phyloP scores from a whole-genome alignment of 148 eudicot species.

The Chenopodium album region DNA sequence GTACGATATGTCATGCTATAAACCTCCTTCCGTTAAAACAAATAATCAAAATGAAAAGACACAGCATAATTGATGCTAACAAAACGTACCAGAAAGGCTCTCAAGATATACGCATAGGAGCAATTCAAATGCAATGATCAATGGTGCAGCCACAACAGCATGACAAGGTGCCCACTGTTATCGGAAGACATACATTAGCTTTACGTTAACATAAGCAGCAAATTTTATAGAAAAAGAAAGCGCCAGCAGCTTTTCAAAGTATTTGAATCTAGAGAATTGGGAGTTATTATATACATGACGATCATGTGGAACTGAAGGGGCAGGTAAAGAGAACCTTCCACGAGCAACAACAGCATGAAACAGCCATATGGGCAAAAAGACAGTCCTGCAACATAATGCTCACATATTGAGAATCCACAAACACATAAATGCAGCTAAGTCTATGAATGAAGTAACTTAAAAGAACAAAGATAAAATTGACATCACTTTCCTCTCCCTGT shows the following conservation, averaged over 20 bases:
- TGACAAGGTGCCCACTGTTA: constrained; percentile 98
- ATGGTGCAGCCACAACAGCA: constrained; percentile 84
- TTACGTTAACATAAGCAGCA: background rate
- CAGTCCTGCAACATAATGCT: constrained; percentile 53
- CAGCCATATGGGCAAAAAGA: constrained; percentile 88
- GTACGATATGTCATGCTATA: background rate
- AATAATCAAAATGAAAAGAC: background rate
- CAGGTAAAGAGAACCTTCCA: constrained; percentile 98
- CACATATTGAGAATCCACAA: background rate
- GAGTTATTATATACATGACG: constrained; percentile 57
- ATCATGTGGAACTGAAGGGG: constrained; percentile 92
- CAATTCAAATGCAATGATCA: constrained; percentile 87
- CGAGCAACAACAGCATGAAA: constrained; percentile 88
- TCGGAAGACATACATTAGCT: constrained; percentile 2
- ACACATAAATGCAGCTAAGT: constrained; percentile 3
- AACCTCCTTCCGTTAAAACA: background rate
- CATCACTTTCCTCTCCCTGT: background rate
- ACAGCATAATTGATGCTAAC: background rate
- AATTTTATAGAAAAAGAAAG: constrained; percentile 6
- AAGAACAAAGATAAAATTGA: background rate
- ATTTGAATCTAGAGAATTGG: background rate
- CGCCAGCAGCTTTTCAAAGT: background rate
- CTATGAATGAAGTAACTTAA: background rate
- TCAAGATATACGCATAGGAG: constrained; percentile 91
- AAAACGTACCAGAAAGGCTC: constrained; percentile 62